These are phyloP conservation scores for Pleurotus eryngii DNA, from an alignment of 768 basidiomycete genomes.

Conservation along the genomic window DNA sequence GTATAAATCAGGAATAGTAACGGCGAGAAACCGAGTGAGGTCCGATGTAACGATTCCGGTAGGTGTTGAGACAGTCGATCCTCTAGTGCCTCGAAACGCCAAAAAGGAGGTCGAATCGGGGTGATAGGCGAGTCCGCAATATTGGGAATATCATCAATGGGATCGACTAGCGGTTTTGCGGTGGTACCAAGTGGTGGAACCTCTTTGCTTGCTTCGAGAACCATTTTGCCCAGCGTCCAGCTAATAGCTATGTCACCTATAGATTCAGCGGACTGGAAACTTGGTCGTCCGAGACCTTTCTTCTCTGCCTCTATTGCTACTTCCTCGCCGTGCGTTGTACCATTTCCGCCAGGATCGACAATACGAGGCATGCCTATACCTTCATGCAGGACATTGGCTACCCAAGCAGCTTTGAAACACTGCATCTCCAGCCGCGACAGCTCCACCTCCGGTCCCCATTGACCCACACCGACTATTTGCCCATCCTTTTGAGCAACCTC, in stretches of 20 bases:
- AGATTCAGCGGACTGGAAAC: constrained; percentile 93
- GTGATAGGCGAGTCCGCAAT: constrained; percentile 50
- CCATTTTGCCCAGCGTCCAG: constrained; percentile 99
- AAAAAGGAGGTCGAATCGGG: constrained; percentile 62
- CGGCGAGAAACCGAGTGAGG: constrained; percentile 71
- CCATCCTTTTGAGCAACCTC: constrained; percentile 58
- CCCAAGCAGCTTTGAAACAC: constrained; percentile 99
- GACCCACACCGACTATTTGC: constrained; percentile 56
- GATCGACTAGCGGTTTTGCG: constrained; percentile 64
- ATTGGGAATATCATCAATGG: constrained; percentile 62
- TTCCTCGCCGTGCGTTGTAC: constrained; percentile 62
- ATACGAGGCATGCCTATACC: constrained; percentile 94
- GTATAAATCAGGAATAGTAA: constrained; percentile 58
- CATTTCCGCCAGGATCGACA: constrained; percentile 80
- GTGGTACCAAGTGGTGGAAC: constrained; percentile 47
- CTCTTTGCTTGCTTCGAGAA: constrained; percentile 92
- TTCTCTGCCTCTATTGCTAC: constrained; percentile 72
- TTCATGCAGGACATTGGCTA: constrained; percentile 93
- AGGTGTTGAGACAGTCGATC: constrained; percentile 64
- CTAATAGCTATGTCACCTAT: constrained; percentile 91
- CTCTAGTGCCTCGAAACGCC: constrained; percentile 58
- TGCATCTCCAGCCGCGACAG: constrained; percentile 89
- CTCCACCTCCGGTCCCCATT: constrained; percentile 76
- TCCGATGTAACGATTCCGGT: constrained; percentile 56
- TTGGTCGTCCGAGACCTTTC: constrained; percentile 79